Conservation (phyloP, 345 rosid genomes). For the Camelina sativa region DNA sequence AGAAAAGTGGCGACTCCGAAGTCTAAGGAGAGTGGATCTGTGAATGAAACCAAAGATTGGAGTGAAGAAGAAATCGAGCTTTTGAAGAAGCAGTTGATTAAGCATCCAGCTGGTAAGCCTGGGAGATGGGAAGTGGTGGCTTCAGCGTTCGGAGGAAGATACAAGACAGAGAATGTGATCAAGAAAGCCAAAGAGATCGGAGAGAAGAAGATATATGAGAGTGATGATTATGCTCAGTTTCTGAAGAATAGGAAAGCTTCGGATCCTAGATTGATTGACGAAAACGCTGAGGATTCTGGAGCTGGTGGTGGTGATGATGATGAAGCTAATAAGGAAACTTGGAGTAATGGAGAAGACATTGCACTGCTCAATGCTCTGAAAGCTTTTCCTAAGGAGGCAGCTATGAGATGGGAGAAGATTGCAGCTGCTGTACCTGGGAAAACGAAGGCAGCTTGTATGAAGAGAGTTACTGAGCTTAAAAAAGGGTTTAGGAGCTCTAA, state of each 20-base stretch:
- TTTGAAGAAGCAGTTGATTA: slow-evolving; percentile 77
- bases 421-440: slow-evolving; percentile 87
- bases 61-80: slow-evolving; percentile 69
- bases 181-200: slow-evolving; percentile 81
- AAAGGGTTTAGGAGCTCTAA: slow-evolving; percentile 78
- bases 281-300: slow-evolving; percentile 33
- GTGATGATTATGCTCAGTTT: slow-evolving; percentile 73
- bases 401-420: slow-evolving; percentile 97
- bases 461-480: slow-evolving; percentile 82
- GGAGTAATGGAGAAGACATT: slow-evolving; percentile 82
- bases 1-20: slow-evolving; percentile 41
- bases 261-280: slow-evolving; percentile 54
- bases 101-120: slow-evolving; percentile 85
- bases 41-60: slow-evolving; percentile 63
- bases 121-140: slow-evolving; percentile 86
- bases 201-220: slow-evolving; percentile 63
- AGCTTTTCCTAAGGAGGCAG: slow-evolving; percentile 72
- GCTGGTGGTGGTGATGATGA: slow-evolving; percentile 38
- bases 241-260: slow-evolving; percentile 80
- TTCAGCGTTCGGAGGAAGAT: slow-evolving; percentile 69
- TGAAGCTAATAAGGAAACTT: slow-evolving; percentile 31
- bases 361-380: slow-evolving; percentile 90
- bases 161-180: slow-evolving; percentile 73
- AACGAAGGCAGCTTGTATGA: slow-evolving; percentile 80
- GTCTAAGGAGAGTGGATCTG: slow-evolving; percentile 38